Evolutionary conservation across 2,329 filamentous ascomycete genomes (phyloP), one percentile per base, ranked within the genome.

Genomic region (Thielaviopsis populi): DNA sequence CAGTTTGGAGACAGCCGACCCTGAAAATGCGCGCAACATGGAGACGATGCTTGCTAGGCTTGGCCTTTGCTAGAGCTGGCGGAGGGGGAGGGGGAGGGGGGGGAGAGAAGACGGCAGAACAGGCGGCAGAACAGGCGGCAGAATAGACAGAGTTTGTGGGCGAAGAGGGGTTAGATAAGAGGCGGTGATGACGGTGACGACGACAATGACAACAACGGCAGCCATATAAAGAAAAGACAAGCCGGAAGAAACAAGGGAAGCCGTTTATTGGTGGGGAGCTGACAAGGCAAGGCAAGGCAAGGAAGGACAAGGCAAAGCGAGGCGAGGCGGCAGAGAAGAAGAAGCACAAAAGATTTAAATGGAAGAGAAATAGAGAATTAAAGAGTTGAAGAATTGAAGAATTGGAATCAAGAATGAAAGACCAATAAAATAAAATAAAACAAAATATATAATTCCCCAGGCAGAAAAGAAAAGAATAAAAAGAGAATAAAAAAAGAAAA

Each of bases 1-100:
- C 70, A 97, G 80, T 80, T 94, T 95, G 76, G 91, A 89, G 79
- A 95, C 89, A 69, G 83, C 88, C 68, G 90, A 83, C 73, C 75
- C 79, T 70, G 78, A 75, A 70, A 84, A 83, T 65, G 79, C 80
- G 74, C 79, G 85, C 70, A 94, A 82, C 72, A 89, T 84, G 63
- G 86, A 56, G 61, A 58, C 37, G 24, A 15, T 63, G 61, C 19
- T 53, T 19, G 53, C 53, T 56, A 56, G 53, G 27, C 27, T 56
- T 19, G n/a, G n/a, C 13, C 53, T n/a, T 19, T 15, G 24, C 53
- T 46, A n/a, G 42, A 46, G 42, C 42, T 46, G 42, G 53, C 27
- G 8, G 24, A 19, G 27, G 53, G n/a, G 53, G 37, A 15, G 6
- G 22, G 15, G 7, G 50, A 54, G 53, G 53, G 15, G 30, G 27